phyloP scores from a whole-genome alignment of 352 stramenopile species.

The Phytophthora cactorum region DNA sequence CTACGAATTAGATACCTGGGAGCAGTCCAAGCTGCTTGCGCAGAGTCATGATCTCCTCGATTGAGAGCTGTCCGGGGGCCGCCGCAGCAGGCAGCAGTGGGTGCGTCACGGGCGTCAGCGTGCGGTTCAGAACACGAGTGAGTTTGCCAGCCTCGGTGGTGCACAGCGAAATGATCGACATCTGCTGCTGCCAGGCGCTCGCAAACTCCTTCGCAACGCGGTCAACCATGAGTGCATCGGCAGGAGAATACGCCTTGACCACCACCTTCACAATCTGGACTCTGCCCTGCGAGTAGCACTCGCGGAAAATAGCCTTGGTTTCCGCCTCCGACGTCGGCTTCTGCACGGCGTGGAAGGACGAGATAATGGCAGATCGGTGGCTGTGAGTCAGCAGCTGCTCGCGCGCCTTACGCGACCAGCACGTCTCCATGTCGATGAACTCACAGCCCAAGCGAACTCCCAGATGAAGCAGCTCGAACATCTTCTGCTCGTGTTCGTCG shows the following conservation, averaged over 20 bases:
- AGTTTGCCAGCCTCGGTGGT: slow-evolving; percentile 94
- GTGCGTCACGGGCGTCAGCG: slow-evolving; percentile 97
- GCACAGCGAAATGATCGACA: slow-evolving; percentile 95
- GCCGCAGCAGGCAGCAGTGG: slow-evolving; percentile 92
- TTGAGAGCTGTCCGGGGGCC: slow-evolving; percentile 96
- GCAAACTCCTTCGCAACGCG: slow-evolving; percentile 63
- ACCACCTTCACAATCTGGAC: slow-evolving; percentile 94
- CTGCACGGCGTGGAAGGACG: slow-evolving; percentile 79
- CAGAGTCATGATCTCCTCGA: slow-evolving; percentile 93
- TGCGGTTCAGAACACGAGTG: slow-evolving; percentile 94
- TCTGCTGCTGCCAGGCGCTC: slow-evolving; percentile 63
- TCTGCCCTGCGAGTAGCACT: slow-evolving; percentile 69
- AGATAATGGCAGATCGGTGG: slow-evolving; percentile 69
- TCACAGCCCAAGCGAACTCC: slow-evolving; percentile 94
- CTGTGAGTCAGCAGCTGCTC: slow-evolving; percentile 50
- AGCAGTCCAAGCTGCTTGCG: slow-evolving; percentile 84
- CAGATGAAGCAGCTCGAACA: slow-evolving; percentile 89
- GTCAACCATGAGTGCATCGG: slow-evolving; percentile 91
- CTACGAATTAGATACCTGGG: slow-evolving; percentile 69
- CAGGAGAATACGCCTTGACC: slow-evolving; percentile 74
- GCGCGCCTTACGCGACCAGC: slow-evolving; percentile 77
- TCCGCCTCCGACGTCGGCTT: slow-evolving; percentile 55
- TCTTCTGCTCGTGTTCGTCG: slow-evolving; percentile 79
- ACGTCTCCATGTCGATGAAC: slow-evolving; percentile 97
- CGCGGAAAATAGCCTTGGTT: slow-evolving; percentile 59